Evolutionary conservation across 768 basidiomycete genomes (phyloP), one percentile per base, ranked within the genome.

Genomic region (Trametes cingulata): DNA sequence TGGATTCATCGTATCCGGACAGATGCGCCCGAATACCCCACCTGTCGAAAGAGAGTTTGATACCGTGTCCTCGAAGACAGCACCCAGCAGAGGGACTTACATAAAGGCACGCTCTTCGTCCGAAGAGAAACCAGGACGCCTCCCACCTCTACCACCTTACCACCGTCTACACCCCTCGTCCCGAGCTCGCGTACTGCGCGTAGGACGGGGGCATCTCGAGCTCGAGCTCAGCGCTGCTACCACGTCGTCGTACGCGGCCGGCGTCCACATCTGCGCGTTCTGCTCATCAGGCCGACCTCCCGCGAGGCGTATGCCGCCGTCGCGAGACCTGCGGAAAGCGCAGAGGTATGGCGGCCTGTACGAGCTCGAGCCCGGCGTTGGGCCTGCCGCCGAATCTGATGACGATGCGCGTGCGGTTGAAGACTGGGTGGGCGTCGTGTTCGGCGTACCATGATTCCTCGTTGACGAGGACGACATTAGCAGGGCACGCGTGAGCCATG

Each of bases 221-320:
- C 45, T 45, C 54, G 56, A 41, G n/a, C 41, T 49, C 33, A 45
- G 25, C 20, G 15, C 37, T 24, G 25, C 42, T n/a, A 51, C 2
- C 36, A 42, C 45, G 24, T 43, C 58, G 48, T 51, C 53, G 53
- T 43, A 61, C 48, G 36, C 53, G 20, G 48, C 60, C 13, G 40
- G 60, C 10, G 42, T 43, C 20, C 40, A 56, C 47, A 7, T 42
- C 29, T 61, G 47, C n/a, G 50, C 33, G 15, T 41, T 27, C 33
- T 20, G 29, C 1, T 33, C 36, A 0, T 43, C 48, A 4, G 46
- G 35, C 10, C 40, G 52, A 24, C 62, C 56, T 7, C 62, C 62
- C 3, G 61, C 61, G 9, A 58, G 35, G 12, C 56, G 61, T n/a
- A 58, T 41, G 10, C 62, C 56, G 6, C 52, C 62, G 19, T 58